Conservation (phyloP, 148 eudicot genomes). For the Diospyros lotus region DNA sequence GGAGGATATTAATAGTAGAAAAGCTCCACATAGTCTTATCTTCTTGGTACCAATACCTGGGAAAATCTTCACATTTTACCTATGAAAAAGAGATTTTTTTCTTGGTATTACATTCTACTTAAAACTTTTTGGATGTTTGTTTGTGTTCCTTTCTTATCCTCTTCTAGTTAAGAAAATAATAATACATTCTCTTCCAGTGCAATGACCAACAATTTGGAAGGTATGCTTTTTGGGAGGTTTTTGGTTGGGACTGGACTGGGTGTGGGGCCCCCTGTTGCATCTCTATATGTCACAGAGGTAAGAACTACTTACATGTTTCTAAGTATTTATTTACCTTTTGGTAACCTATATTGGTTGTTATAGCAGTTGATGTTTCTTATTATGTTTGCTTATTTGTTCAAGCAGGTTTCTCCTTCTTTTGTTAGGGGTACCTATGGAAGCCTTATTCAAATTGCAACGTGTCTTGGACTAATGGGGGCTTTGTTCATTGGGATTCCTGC, state of each 20-base stretch:
- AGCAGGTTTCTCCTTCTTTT: conserved; percentile 88
- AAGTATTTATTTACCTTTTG: not conserved
- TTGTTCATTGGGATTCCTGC: conserved; percentile 79
- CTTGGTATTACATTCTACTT: not conserved
- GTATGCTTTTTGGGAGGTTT: conserved; percentile 88
- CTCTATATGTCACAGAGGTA: conserved; percentile 95
- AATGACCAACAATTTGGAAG: conserved; percentile 54
- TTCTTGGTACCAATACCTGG: not conserved
- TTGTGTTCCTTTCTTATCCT: not conserved
- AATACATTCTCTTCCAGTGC: conserved; percentile 53
- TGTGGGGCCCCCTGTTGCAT: conserved; percentile 83
- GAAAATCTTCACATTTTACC: not conserved
- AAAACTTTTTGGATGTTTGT: not conserved
- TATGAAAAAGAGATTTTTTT: not conserved
- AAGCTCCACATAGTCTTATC: not conserved
- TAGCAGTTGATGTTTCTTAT: not conserved
- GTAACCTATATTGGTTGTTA: not conserved
- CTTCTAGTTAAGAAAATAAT: conserved; percentile 8
- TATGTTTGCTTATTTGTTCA: conserved; percentile 10
- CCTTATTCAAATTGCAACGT: conserved; percentile 90
- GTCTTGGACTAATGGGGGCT: conserved; percentile 77
- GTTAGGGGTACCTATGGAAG: conserved; percentile 98
- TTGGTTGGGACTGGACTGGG: conserved; percentile 89
- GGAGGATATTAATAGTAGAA: not conserved
- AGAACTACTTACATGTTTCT: not conserved